Evolutionary conservation across 2,329 filamentous ascomycete genomes (phyloP).

Genomic region (Colletotrichum simmondsii): DNA sequence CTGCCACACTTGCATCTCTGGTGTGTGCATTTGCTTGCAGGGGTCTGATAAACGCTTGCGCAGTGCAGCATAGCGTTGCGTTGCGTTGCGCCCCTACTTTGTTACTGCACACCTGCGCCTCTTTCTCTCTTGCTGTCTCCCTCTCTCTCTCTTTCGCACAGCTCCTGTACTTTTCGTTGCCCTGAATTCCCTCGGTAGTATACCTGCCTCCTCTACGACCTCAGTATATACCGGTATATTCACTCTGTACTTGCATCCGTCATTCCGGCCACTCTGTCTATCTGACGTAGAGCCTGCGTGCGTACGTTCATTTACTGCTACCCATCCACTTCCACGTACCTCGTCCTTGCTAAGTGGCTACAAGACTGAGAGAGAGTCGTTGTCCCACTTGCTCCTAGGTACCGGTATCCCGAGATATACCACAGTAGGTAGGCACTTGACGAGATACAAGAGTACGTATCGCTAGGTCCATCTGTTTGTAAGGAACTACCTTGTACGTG

Average conservation of each 20-base stretch:
- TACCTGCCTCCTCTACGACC: neutral
- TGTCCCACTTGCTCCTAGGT: neutral
- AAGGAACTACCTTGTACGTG: constrained; percentile 17
- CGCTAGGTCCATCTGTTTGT: neutral
- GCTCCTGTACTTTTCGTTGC: neutral
- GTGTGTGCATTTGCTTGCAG: constrained; percentile 33
- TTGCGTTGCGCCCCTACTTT: constrained; percentile 9
- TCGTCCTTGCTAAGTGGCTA: neutral
- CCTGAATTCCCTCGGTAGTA: neutral
- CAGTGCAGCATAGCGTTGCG: constrained; percentile 17
- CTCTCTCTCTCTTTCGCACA: neutral
- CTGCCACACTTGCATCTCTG: constrained; percentile 31
- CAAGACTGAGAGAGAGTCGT: neutral
- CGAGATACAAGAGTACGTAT: neutral
- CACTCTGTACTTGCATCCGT: constrained; percentile 22
- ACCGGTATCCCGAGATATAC: neutral
- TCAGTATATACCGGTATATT: neutral
- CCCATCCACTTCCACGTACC: neutral
- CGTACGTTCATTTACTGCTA: neutral
- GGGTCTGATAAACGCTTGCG: constrained; percentile 32
- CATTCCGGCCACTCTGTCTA: neutral
- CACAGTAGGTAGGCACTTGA: neutral
- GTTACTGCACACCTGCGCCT: constrained; percentile 7
- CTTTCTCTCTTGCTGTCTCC: neutral
- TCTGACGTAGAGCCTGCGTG: neutral